A percentile compares a stretch with the other conserved stretches of the same genome.
phyloP scores from a whole-genome alignment of 495 filamentous ascomycete species.

The Aspergillus nanangensis region DNA sequence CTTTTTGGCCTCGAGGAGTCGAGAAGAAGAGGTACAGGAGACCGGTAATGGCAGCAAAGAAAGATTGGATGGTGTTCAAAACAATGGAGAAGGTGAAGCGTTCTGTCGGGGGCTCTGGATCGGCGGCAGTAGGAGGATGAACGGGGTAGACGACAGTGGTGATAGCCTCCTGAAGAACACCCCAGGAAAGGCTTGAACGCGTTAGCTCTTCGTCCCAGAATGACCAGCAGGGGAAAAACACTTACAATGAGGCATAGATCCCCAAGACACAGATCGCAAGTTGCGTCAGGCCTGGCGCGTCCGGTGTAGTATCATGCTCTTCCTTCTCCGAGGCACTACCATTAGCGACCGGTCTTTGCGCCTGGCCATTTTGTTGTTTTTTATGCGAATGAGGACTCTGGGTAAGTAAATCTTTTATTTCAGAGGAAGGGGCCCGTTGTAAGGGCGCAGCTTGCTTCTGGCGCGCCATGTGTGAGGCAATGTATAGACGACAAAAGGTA shows the following conservation, averaged over 20 bases:
- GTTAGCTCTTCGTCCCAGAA: background rate
- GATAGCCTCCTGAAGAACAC: conserved; percentile 92
- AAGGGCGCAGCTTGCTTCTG: conserved; percentile 65
- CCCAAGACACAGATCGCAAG: conserved; percentile 84
- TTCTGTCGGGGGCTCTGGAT: conserved; percentile 52
- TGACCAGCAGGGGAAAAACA: conserved; percentile 1
- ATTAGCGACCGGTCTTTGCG: conserved; percentile 24
- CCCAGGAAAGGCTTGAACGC: conserved; percentile 81
- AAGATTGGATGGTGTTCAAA: conserved; percentile 92
- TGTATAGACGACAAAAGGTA: conserved; percentile 1
- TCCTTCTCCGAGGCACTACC: conserved; percentile 31
- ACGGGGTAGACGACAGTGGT: conserved; percentile 81
- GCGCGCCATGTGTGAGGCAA: too few species aligned
- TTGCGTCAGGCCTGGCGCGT: conserved; percentile 55
- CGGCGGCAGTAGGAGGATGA: conserved; percentile 29
- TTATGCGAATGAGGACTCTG: conserved; percentile 20
- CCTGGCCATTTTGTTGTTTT: conserved; percentile 26
- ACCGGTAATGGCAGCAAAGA: conserved; percentile 78
- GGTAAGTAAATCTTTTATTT: conserved; percentile 46
- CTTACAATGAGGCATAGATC: conserved; percentile 95
- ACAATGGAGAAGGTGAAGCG: conserved; percentile 91
- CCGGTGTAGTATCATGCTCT: conserved; percentile 23
- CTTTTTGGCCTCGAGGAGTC: conserved; percentile 48
- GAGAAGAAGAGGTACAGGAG: conserved; percentile 73
- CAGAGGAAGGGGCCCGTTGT: conserved; percentile 61